phyloP scores from a whole-genome alignment of 805 yeast genomes.

The Starmerella stellata region DNA sequence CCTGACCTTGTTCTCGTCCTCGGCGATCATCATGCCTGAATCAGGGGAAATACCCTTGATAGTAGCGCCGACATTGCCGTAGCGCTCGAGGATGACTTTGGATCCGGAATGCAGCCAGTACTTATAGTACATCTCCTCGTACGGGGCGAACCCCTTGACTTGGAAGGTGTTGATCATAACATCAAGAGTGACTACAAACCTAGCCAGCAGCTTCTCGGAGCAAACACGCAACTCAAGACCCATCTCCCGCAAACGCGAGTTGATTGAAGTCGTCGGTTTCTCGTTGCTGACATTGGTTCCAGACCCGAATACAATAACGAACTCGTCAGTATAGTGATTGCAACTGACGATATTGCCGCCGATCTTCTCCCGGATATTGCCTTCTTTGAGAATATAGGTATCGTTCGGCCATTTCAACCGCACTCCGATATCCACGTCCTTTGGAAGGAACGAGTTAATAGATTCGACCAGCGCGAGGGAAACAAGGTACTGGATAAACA shows the following conservation, averaged over 20 bases:
- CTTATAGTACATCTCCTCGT: constrained; percentile 53
- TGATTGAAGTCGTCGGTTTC: constrained; percentile 86
- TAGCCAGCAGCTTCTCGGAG: constrained; percentile 42
- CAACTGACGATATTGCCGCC: constrained; percentile 77
- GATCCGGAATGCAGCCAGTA: constrained; percentile 77
- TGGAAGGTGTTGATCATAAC: constrained; percentile 36
- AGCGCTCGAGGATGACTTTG: constrained; percentile 46
- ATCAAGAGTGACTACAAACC: constrained; percentile 47
- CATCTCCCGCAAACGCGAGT: constrained; percentile 43
- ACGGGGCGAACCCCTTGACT: constrained; percentile 45
- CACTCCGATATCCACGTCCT: constrained; percentile 60
- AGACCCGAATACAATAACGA: constrained; percentile 59
- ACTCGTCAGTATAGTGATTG: constrained; percentile 40
- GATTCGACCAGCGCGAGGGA: constrained; percentile 73
- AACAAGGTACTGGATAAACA: constrained; percentile 70
- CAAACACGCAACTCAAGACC: constrained; percentile 37
- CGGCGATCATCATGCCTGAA: constrained; percentile 66
- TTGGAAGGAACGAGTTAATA: constrained; percentile 41
- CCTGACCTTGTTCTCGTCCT: constrained; percentile 35
- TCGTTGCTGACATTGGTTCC: constrained; percentile 70
- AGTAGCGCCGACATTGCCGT: constrained; percentile 36
- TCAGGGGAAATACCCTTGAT: constrained; percentile 70
- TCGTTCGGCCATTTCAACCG: constrained; percentile 96
- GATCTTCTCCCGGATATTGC: constrained; percentile 40
- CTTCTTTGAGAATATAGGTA: constrained; percentile 41